Evolutionary conservation across 495 filamentous ascomycete genomes (phyloP).

Genomic region (Penicillium atrosanguineum): DNA sequence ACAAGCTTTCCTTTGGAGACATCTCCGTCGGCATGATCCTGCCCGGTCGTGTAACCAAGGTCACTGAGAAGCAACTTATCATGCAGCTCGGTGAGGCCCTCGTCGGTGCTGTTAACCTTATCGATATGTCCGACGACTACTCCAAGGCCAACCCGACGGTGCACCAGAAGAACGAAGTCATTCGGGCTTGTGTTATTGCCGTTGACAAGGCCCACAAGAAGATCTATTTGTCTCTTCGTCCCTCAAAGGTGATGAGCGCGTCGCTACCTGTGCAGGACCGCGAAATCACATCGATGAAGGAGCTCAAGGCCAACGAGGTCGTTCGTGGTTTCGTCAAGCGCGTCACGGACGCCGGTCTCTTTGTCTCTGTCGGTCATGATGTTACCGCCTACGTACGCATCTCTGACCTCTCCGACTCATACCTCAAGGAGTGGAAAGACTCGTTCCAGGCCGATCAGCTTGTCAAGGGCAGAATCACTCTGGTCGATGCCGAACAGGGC

Average conservation of each 20-base stretch:
- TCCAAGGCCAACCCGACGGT: constrained; percentile 63
- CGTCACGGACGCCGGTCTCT: constrained; percentile 80
- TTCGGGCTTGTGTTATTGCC: constrained; percentile 77
- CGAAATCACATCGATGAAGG: constrained; percentile 64
- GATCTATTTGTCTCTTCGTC: constrained; percentile 75
- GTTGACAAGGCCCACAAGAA: constrained; percentile 82
- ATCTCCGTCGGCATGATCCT: constrained; percentile 75
- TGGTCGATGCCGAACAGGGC: constrained; percentile 59
- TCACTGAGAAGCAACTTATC: constrained; percentile 76
- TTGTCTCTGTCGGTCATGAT: constrained; percentile 73
- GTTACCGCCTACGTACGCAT: constrained; percentile 81
- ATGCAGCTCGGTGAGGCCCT: constrained; percentile 79
- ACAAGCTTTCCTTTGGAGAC: constrained; percentile 62
- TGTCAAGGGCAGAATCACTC: constrained; percentile 78
- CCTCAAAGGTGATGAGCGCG: constrained; percentile 85
- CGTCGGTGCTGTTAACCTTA: constrained; percentile 69
- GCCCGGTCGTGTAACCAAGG: constrained; percentile 77
- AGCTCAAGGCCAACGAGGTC: constrained; percentile 75
- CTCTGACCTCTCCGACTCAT: constrained; percentile 84
- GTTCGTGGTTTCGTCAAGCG: constrained; percentile 87
- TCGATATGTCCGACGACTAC: constrained; percentile 85
- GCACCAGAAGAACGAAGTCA: constrained; percentile 76
- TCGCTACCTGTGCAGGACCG: constrained; percentile 77
- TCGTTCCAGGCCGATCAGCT: constrained; percentile 81
- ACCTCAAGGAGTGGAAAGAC: constrained; percentile 94